phyloP scores from a whole-genome alignment of 148 eudicot species.

The Silene uniflora region DNA sequence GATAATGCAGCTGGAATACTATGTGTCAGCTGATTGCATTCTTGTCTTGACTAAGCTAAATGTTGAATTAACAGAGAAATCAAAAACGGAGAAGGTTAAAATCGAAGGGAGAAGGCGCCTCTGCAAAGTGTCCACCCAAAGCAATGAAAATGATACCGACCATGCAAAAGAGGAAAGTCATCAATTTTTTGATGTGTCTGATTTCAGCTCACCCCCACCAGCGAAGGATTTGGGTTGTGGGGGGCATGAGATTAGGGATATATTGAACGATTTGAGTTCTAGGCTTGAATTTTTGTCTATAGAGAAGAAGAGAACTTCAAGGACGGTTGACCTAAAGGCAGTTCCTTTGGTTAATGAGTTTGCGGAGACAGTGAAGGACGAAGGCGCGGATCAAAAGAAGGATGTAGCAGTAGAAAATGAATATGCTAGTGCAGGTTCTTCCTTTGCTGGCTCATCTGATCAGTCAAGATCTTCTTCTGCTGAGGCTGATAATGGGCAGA shows the following conservation, averaged over 20 bases:
- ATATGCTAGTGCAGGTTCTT: slow-evolving; percentile 45
- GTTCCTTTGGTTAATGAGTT: slow-evolving; percentile 30
- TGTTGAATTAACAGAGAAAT: slow-evolving; percentile 25
- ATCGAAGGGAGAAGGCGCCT: slow-evolving; percentile 84
- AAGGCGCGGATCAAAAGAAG: slow-evolving; percentile 23
- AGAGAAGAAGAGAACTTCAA: slow-evolving; percentile 55
- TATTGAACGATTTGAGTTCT: slow-evolving; percentile 66
- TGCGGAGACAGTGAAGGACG: slow-evolving; percentile 21
- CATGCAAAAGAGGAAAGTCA: slow-evolving; percentile 26
- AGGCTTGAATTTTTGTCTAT: slow-evolving; percentile 72
- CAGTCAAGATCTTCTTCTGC: slow-evolving; percentile 37
- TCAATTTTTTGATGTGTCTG: slow-evolving; percentile 38
- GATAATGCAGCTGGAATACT: background rate
- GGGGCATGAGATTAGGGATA: slow-evolving; percentile 72
- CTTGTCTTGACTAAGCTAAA: background rate
- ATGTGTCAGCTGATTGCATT: background rate
- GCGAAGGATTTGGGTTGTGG: slow-evolving; percentile 31
- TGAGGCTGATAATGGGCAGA: slow-evolving; percentile 17
- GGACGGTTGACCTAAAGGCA: slow-evolving; percentile 27
- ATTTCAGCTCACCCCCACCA: slow-evolving; percentile 55
- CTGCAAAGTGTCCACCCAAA: slow-evolving; percentile 50
- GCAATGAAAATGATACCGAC: slow-evolving; percentile 21
- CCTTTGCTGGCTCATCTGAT: slow-evolving; percentile 41
- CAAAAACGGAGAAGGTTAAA: slow-evolving; percentile 49
- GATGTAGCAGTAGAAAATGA: slow-evolving; percentile 33